phyloP scores from a whole-genome alignment of 257 asterid genomes.

The Pogostemon cablin region DNA sequence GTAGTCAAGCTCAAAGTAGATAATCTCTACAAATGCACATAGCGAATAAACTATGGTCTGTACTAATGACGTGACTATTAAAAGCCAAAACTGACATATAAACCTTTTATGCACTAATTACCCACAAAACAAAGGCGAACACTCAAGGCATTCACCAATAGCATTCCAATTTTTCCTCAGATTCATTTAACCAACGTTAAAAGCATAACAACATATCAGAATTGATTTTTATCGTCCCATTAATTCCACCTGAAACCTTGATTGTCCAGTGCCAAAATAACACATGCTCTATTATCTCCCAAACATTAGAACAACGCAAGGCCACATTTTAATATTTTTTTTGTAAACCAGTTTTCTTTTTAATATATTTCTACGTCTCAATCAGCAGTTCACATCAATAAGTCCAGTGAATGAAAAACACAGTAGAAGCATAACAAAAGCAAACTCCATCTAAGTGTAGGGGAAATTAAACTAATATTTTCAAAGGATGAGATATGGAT shows the following conservation, averaged over 20 bases:
- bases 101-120: no score
- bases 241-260: conserved; percentile 1
- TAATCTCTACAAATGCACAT: no score
- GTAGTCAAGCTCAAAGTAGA: no score
- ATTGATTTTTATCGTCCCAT: not conserved
- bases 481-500: not conserved
- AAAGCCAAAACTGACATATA: no score
- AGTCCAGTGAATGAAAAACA: conserved; percentile 21
- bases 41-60: no score
- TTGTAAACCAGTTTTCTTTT: not conserved
- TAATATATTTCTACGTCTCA: not conserved
- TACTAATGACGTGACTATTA: no score
- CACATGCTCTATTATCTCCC: conserved; percentile 3
- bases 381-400: conserved; percentile 12
- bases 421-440: conserved; percentile 13
- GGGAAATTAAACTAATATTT: conserved; percentile 1
- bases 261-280: not conserved
- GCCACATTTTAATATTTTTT: conserved; percentile 7
- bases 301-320: conserved; percentile 1
- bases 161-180: no score
- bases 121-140: no score
- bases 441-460: conserved; percentile 7
- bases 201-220: no score
- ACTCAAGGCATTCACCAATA: no score
- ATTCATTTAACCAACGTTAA: no score